A percentile compares a stretch with the other conserved stretches of the same genome.
These are phyloP conservation scores for Eutrema yunnanense DNA, from an alignment of 345 rosid genomes.

Conservation along the genomic window DNA sequence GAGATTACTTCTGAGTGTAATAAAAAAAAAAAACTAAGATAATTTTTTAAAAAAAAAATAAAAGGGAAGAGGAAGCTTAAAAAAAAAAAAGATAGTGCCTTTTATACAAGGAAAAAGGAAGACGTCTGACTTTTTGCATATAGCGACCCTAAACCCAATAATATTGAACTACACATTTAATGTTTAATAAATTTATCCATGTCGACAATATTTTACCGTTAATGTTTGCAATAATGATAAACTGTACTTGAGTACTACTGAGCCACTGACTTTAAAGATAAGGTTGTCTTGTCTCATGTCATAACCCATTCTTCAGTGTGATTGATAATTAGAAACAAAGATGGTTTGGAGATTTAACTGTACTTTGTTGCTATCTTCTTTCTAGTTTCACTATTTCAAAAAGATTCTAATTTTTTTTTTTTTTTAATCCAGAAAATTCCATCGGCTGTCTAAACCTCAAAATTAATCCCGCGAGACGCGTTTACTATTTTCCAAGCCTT, in stretches of 20 bases:
- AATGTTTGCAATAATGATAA: slow-evolving; percentile 19
- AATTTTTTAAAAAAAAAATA: too few species aligned
- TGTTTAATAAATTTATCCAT: not conserved
- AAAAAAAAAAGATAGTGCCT: not conserved
- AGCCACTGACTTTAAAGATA: slow-evolving; percentile 26
- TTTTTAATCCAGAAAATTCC: too few species aligned
- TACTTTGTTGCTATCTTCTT: not conserved
- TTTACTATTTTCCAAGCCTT: too few species aligned
- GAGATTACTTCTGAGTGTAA: too few species aligned
- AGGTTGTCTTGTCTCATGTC: slow-evolving; percentile 28
- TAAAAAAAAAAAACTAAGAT: too few species aligned
- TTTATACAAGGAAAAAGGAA: not conserved
- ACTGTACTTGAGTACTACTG: slow-evolving; percentile 24
- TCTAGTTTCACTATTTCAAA: not conserved
- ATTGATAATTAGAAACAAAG: slow-evolving; percentile 10
- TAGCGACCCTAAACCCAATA: slow-evolving; percentile 6
- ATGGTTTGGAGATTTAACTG: not conserved
- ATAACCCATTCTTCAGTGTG: slow-evolving; percentile 23
- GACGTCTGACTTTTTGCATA: slow-evolving; percentile 15
- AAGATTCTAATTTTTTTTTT: not conserved
- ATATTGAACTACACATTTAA: not conserved
- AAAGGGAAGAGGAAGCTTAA: not conserved
- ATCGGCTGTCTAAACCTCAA: too few species aligned
- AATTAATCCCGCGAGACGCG: too few species aligned
- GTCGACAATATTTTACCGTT: slow-evolving; percentile 11